phyloP scores from a whole-genome alignment of 768 basidiomycete species.

The Russula brevipes region DNA sequence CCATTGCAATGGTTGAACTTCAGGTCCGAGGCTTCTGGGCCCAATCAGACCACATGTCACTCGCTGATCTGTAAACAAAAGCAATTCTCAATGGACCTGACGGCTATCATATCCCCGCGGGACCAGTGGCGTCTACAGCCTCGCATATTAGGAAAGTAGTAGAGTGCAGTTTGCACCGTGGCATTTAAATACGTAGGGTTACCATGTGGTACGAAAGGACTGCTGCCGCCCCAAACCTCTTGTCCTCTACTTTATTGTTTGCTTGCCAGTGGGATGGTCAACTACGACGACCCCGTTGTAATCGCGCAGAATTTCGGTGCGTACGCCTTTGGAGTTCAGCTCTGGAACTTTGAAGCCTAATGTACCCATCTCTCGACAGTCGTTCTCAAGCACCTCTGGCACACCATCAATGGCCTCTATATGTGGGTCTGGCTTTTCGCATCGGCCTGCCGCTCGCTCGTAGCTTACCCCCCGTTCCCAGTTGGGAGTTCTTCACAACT shows the following conservation, averaged over 20 bases:
- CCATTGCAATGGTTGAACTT: too few relatives aligned
- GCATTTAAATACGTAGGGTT: background rate
- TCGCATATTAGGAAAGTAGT: background rate
- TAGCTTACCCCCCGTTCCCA: background rate
- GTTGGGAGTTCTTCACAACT: background rate
- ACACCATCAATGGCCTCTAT: background rate
- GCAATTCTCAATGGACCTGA: too few relatives aligned
- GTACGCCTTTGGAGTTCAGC: background rate
- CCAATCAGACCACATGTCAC: too few relatives aligned
- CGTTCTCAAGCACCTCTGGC: background rate
- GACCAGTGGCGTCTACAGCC: background rate
- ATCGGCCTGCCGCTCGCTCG: too few relatives aligned
- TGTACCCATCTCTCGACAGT: background rate
- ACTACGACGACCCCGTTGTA: background rate
- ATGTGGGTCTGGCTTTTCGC: background rate
- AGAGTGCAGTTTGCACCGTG: too few relatives aligned
- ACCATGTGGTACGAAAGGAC: background rate
- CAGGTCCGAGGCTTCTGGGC: too few relatives aligned
- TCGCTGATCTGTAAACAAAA: too few relatives aligned
- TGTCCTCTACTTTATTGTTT: background rate
- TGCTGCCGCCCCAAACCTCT: background rate
- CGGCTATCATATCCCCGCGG: too few relatives aligned
- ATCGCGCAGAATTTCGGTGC: background rate
- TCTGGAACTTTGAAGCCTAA: background rate
- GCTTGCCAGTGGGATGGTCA: background rate